Evolutionary conservation across 2,329 filamentous ascomycete genomes (phyloP), one percentile per base, ranked within the genome.

Genomic region (Calonectria pseudoreteaudii): DNA sequence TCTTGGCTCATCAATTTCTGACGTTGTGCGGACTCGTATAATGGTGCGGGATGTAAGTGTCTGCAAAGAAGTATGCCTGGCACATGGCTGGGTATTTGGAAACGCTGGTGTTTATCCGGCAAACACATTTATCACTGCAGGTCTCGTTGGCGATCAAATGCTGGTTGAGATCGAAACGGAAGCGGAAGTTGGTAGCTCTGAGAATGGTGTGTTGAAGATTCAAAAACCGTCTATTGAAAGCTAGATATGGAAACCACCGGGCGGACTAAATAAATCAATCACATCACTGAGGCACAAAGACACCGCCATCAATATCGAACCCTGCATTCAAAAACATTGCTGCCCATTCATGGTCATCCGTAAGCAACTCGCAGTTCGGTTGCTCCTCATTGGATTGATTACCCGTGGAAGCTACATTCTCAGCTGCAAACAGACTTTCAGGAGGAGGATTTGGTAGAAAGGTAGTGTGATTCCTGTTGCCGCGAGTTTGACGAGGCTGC

Each of bases 291-390:
- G 80, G 75, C 5, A 78, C 75, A 44, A 78, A 77, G 2, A 79
- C 72, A 3, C 75, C 80, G 4, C 79, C 80, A 34, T 76, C 73
- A 16, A 80, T 78, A 72, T 80, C 78, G 38, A 83, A 82, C 20
- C 81, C 81, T 47, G 77, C 80, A 52, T 77, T 78, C 4, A 77
- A 76, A 66, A 83, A 81, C 3, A 83, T 41, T 13, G 68, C 77
- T 18, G 79, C 76, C 82, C 82, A 83, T 16, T 77, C 74, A 11
- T 79, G 75, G n/a, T 82, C 77, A 26, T 81, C 76, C 11, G 30
- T 49, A 34, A 72, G 72, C 4, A 68, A 28, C 11, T 38, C 56
- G 14, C 23, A 23, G 11, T 60, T 66, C 64, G 10, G 60, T 44
- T n/a, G 67, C 14, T 31, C 20, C 5, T 38, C 34, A 23, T 23